Evolutionary conservation across 306 rosid species (phyloP).

Genomic region (Sechiopsis laciniata): DNA sequence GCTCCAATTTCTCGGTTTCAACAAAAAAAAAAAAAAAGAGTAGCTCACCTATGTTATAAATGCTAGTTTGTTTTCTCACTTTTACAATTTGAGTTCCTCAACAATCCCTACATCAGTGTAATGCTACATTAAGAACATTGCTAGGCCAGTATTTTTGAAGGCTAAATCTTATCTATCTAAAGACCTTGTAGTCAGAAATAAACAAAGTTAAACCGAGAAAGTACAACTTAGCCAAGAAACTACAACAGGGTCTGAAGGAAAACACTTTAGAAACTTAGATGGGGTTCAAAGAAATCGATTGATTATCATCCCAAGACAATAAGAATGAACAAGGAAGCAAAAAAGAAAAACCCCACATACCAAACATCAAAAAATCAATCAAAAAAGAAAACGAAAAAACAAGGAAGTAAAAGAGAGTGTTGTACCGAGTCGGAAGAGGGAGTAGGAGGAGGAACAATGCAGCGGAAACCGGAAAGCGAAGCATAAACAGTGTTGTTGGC

Average conservation of each 20-base stretch:
- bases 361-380: background rate
- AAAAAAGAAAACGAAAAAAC: background rate
- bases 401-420: background rate
- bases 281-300: background rate
- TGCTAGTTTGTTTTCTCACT: too few species aligned
- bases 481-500: slow-evolving; percentile 62
- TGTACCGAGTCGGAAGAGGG: slow-evolving; percentile 62
- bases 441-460: slow-evolving; percentile 43
- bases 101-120: background rate
- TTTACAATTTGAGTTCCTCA: too few species aligned
- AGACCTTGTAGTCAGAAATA: background rate
- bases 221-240: background rate
- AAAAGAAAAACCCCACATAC: background rate
- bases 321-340: background rate
- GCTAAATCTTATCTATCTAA: background rate
- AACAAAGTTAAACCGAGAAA: background rate
- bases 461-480: slow-evolving; percentile 74
- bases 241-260: background rate
- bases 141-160: background rate
- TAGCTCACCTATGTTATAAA: too few species aligned
- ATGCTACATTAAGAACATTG: background rate
- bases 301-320: background rate
- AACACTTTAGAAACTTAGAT: background rate
- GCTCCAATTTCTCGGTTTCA: too few species aligned
- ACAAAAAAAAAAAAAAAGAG: too few species aligned